Base-by-base conservation (phyloP, 768 basidiomycete genomes). In the Cubamyces lactineus region DNA sequence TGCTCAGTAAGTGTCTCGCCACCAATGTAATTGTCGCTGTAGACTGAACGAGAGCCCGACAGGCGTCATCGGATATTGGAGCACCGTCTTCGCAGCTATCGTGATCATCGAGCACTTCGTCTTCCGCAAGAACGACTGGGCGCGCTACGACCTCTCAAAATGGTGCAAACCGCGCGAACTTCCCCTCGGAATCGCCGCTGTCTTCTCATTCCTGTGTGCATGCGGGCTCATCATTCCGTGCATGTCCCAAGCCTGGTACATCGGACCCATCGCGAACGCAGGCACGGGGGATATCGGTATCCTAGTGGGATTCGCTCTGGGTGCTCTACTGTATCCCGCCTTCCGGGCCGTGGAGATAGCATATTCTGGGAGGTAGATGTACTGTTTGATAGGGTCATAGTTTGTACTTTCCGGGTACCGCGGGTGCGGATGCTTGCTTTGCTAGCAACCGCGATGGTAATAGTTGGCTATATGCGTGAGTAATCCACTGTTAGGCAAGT, bases 181-280 rank as follows among this genome's bases (percentile, higher is more conserved):
- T 16, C 83, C 83, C 17, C 67, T 71, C 3, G 73, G 82, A 0
- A 16, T 72, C 9, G 77, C 84, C 0, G 83, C 79, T 0, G 66
- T 80, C 9, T 30, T 76, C 17, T 73, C 81, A 2, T 79, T 79
- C 48, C 19, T 74, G 13, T 78, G 76, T 41, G 77, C 74, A 1
- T 75, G 74, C 24, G 75, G 79, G 4, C 69, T 78, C 28, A 67
- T 80, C 43, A 70, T 83, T 5, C 76, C 80, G 12, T 80, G 78
- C 61, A 84, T 84, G 82, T 76, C 78, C 47, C 82, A 84, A 47
- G 81, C 63, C 42, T 84, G 81, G 81, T 84, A 78, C 62, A 73
- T 75, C 4, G 83, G 83, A 0, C 80, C 82, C 0, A 78, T 84
- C 38, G 83, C 83, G 23, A 68, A 52, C 24, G 55, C 60, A 6